Evolutionary conservation across 306 rosid genomes (phyloP).

Genomic region (Castanea mollissima): DNA sequence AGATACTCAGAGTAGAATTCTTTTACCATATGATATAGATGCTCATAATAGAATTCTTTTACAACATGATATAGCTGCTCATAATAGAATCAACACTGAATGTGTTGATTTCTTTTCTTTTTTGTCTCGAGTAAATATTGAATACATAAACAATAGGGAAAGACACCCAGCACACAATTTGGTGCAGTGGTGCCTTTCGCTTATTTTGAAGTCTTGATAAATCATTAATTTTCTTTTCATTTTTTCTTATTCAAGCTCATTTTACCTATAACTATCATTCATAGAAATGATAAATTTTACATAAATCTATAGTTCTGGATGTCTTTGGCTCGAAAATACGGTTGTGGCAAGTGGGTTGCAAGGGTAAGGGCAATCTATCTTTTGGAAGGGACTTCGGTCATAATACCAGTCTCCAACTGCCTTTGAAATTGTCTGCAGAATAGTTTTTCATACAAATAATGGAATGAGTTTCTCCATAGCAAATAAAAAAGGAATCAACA

Average conservation of each 20-base stretch:
- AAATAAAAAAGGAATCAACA: background rate
- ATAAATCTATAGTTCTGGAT: slow-evolving; percentile 46
- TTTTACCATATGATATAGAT: too few species aligned
- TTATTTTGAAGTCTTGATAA: slow-evolving; percentile 31
- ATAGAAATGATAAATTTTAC: slow-evolving; percentile 32
- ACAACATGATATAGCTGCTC: background rate
- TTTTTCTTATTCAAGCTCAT: slow-evolving; percentile 14
- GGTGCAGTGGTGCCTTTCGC: slow-evolving; percentile 42
- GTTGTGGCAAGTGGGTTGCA: slow-evolving; percentile 92
- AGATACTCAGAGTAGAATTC: too few species aligned
- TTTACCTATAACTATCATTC: slow-evolving; percentile 22
- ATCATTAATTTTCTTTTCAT: slow-evolving; percentile 9
- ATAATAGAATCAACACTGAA: background rate
- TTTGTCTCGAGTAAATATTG: slow-evolving; percentile 6
- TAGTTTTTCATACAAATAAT: slow-evolving; percentile 4
- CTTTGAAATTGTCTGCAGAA: slow-evolving; percentile 69
- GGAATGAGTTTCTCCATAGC: background rate
- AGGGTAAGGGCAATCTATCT: slow-evolving; percentile 84
- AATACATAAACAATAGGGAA: slow-evolving; percentile 33
- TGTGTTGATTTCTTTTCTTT: background rate
- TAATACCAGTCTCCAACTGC: slow-evolving; percentile 94
- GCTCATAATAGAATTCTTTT: too few species aligned
- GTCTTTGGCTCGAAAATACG: slow-evolving; percentile 44
- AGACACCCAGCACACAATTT: slow-evolving; percentile 45
- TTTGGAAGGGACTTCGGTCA: slow-evolving; percentile 58